These are phyloP conservation scores for Baudoinia panamericana DNA, from an alignment of 495 filamentous ascomycete genomes.

Conservation along the genomic window DNA sequence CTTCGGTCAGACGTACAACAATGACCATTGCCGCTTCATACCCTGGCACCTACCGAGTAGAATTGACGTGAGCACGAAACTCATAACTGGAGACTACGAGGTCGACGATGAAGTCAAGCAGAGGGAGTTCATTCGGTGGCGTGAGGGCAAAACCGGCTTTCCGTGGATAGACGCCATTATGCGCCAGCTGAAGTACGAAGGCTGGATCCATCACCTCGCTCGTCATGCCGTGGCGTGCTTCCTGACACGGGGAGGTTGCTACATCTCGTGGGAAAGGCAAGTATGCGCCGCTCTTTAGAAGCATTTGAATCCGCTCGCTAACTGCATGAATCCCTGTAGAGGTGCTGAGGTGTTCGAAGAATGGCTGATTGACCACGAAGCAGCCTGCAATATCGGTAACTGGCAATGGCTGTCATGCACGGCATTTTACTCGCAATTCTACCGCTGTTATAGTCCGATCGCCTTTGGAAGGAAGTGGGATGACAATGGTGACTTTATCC, in stretches of 20 bases:
- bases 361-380: conserved; percentile 57
- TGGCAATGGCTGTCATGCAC: conserved; percentile 68
- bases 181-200: conserved; percentile 53
- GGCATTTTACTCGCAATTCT: conserved; percentile 54
- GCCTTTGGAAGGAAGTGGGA: conserved; percentile 59
- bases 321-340: no score
- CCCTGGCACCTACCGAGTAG: conserved; percentile 57
- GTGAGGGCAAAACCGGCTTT: conserved; percentile 50
- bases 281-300: no score
- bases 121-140: conserved; percentile 52
- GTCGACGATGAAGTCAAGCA: conserved; percentile 45
- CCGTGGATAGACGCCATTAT: conserved; percentile 65
- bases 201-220: conserved; percentile 64
- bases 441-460: conserved; percentile 51
- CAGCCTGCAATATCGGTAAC: conserved; percentile 54
- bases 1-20: conserved; percentile 46
- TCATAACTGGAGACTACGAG: conserved; percentile 39
- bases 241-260: conserved; percentile 58
- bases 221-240: conserved; percentile 62
- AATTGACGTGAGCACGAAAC: conserved; percentile 26
- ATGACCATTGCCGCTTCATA: conserved; percentile 49
- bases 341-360: conserved; percentile 65
- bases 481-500: conserved; percentile 45
- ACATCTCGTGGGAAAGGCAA: conserved; percentile 60
- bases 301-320: no score